These are phyloP conservation scores for Solanum bulbocastanum DNA, from an alignment of 257 asterid species.

Conservation along the genomic window DNA sequence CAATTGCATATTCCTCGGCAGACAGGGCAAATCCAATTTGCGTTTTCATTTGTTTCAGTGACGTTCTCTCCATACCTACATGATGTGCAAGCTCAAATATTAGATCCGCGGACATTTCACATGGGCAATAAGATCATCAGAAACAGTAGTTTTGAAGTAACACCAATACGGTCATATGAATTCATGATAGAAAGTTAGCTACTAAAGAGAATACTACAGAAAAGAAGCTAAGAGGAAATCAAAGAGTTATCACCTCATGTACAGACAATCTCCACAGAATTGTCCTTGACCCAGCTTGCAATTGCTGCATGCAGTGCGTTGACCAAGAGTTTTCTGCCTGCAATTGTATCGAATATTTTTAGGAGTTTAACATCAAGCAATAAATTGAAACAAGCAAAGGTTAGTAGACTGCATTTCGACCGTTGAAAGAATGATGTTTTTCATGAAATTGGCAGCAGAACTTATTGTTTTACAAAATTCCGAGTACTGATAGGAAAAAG, in stretches of 20 bases:
- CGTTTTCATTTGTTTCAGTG: constrained; percentile 39
- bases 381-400: not conserved
- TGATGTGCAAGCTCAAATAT: not conserved
- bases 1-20: constrained; percentile 82
- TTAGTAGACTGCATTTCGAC: not conserved
- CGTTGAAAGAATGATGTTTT: not conserved
- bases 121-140: not conserved
- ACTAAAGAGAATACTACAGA: not conserved
- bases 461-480: not conserved
- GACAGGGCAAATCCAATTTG: constrained; percentile 58
- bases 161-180: not conserved
- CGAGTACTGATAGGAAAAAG: not conserved
- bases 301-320: constrained; percentile 46
- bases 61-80: constrained; percentile 68
- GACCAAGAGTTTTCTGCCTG: constrained; percentile 59
- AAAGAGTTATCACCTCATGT: constrained; percentile 37
- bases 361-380: not conserved
- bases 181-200: not conserved
- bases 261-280: constrained; percentile 75
- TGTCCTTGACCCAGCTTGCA: constrained; percentile 42
- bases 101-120: not conserved
- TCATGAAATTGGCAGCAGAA: not conserved
- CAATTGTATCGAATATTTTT: not conserved
- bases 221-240: not conserved
- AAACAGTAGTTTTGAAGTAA: not conserved